A percentile compares a stretch with the other conserved stretches of the same genome.
phyloP scores from a whole-genome alignment of 495 filamentous ascomycete genomes.

The Hypoxylon rickii region DNA sequence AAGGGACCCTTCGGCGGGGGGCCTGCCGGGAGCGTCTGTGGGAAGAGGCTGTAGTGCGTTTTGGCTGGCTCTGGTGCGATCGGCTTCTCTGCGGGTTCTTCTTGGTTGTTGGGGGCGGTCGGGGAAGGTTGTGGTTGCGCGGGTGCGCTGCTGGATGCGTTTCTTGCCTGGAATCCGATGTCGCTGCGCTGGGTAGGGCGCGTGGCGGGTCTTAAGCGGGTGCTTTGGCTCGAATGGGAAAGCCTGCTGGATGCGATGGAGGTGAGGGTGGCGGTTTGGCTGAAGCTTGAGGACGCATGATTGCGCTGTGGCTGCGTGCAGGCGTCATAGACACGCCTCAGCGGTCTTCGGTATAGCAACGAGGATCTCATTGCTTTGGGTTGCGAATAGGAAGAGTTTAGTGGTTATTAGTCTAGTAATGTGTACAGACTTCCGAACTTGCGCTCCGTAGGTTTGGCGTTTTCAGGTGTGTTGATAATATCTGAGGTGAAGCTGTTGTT shows the following conservation, averaged over 20 bases:
- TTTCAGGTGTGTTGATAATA: too few species aligned
- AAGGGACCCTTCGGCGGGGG: constrained; percentile 81
- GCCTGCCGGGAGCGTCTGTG: constrained; percentile 74
- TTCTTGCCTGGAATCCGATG: not conserved
- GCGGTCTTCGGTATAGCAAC: constrained; percentile 9
- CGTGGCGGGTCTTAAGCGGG: not conserved
- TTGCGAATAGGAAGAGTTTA: not conserved
- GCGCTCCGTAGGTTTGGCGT: not conserved
- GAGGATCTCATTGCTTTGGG: constrained; percentile 29
- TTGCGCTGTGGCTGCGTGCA: constrained; percentile 28
- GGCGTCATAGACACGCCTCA: constrained; percentile 30
- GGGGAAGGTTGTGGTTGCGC: not conserved
- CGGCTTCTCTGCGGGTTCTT: not conserved
- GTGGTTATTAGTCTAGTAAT: not conserved
- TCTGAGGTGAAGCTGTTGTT: not conserved
- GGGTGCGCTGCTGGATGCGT: constrained; percentile 15
- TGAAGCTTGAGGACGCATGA: constrained; percentile 5
- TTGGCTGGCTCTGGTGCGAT: not conserved
- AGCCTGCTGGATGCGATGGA: not conserved
- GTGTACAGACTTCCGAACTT: not conserved
- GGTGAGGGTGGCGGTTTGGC: constrained; percentile 1
- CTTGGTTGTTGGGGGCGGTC: not conserved
- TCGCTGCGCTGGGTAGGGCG: not conserved
- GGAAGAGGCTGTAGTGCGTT: constrained; percentile 88
- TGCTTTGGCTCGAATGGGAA: not conserved